Evolutionary conservation across 2,329 filamentous ascomycete genomes (phyloP).

Genomic region (Penicillium thymicola): DNA sequence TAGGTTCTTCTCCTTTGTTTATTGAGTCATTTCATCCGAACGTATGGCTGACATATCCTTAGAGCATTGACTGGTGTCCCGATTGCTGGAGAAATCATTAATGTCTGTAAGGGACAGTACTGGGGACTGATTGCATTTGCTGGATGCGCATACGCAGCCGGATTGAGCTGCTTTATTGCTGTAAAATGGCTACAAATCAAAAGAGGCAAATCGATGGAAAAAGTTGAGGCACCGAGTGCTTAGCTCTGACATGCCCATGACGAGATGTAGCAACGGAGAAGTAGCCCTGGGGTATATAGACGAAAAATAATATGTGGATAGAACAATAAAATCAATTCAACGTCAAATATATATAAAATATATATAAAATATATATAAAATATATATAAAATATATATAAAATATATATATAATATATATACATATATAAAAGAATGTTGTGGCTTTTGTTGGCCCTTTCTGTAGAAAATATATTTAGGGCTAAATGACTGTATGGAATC

Average conservation of each 20-base stretch:
- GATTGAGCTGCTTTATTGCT: constrained; percentile 13
- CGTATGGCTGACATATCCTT: constrained; percentile 1
- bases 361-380: too few species aligned
- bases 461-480: not conserved
- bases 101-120: constrained; percentile 25
- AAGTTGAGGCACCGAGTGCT: not conserved
- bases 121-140: constrained; percentile 27
- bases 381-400: too few species aligned
- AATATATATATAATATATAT: too few species aligned
- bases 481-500: not conserved
- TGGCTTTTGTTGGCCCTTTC: not conserved
- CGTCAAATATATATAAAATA: not conserved
- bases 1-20: not conserved
- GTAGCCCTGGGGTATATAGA: not conserved
- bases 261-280: not conserved
- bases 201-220: constrained; percentile 1
- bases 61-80: constrained; percentile 28
- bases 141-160: constrained; percentile 15
- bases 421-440: too few species aligned
- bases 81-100: constrained; percentile 30
- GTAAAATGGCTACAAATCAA: constrained; percentile 7
- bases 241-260: constrained; percentile 10
- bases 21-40: not conserved
- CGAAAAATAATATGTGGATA: not conserved
- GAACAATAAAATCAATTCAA: not conserved